Conservation (phyloP, 1,284 basidiomycete genomes). For the Sphagnurus paluster region DNA sequence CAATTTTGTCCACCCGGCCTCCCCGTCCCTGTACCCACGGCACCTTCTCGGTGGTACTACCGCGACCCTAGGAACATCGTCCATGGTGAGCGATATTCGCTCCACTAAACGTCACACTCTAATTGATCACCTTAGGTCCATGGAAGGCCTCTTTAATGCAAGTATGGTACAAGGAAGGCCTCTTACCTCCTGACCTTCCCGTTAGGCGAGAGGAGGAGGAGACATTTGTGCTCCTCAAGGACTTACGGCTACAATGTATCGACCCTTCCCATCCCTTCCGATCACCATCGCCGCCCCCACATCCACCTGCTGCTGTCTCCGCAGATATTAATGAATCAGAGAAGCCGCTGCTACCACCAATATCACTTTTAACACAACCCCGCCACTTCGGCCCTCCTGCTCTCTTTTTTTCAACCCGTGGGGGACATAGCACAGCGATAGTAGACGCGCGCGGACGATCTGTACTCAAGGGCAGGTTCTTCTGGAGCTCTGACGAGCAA, state of each 20-base stretch:
- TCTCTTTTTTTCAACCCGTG: constrained; percentile 82
- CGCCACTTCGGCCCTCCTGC: constrained; percentile 83
- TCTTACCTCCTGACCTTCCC: constrained; percentile 77
- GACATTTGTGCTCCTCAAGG: constrained; percentile 66
- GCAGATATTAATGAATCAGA: constrained; percentile 33
- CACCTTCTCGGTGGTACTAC: constrained; percentile 77
- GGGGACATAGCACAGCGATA: constrained; percentile 80
- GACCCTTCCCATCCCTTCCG: constrained; percentile 79
- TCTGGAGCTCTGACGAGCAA: constrained; percentile 72
- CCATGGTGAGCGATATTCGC: constrained; percentile 54
- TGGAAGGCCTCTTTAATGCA: constrained; percentile 87
- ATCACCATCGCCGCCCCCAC: constrained; percentile 40
- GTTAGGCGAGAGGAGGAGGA: constrained; percentile 73
- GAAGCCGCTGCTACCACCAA: constrained; percentile 69
- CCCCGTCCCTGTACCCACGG: constrained; percentile 62
- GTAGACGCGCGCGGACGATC: constrained; percentile 82
- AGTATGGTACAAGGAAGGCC: constrained; percentile 79
- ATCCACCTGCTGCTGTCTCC: constrained; percentile 18
- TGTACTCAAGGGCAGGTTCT: constrained; percentile 73
- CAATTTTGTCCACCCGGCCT: constrained; percentile 79
- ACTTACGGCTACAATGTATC: constrained; percentile 70
- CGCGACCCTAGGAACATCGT: constrained; percentile 75
- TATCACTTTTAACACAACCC: constrained; percentile 80
- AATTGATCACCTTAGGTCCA: constrained; percentile 51
- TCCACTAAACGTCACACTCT: neutral